These are phyloP conservation scores for grape (Vitis vinifera) DNA, from an alignment of 164 flowering plant species.

Conservation along the genomic window ASM3070453v1 NC_081811.1:10546001-10546500, in stretches of 20 bases:
- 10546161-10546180: conserved; percentile 50
- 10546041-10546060: conserved; percentile 88
- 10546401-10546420: no score
- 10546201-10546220: conserved; percentile 55
- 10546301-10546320: not conserved
- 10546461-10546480: no score
- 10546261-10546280: not conserved
- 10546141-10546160: conserved; percentile 79
- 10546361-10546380: no score
- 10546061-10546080: conserved; percentile 81
- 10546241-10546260: not conserved
- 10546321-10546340: not conserved
- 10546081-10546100: conserved; percentile 97
- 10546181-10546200: conserved; percentile 91
- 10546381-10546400: no score
- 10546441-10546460: no score
- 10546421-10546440: no score
- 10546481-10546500: no score
- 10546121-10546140: conserved; percentile 88
- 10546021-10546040: conserved; percentile 97
- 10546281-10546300: not conserved
- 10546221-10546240: conserved; percentile 1
- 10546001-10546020: not conserved
- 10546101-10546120: conserved; percentile 75
- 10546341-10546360: no score